phyloP scores from a whole-genome alignment of 306 rosid species.

The Ormosia emarginata region DNA sequence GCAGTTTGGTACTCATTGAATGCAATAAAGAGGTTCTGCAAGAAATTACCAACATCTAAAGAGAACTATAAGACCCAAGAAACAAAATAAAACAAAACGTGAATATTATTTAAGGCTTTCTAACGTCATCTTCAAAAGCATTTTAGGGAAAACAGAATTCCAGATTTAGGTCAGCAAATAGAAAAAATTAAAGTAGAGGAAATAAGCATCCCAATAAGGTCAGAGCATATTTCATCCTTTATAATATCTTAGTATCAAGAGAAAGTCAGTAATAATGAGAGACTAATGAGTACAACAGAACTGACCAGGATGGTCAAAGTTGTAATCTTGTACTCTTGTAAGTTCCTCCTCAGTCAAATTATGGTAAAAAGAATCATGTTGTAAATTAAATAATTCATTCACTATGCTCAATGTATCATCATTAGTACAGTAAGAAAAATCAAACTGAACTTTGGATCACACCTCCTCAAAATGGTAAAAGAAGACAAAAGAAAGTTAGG shows the following conservation, averaged over 20 bases:
- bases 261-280: neutral
- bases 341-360: conserved; percentile 74
- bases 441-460: conserved; percentile 7
- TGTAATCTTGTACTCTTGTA: conserved; percentile 81
- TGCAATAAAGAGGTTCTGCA: neutral
- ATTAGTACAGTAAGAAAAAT: conserved; percentile 11
- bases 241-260: conserved; percentile 2
- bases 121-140: neutral
- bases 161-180: neutral
- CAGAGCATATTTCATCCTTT: neutral
- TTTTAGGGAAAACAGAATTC: neutral
- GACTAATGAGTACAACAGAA: conserved; percentile 16
- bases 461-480: neutral
- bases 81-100: neutral
- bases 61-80: neutral
- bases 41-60: neutral
- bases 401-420: neutral
- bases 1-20: neutral
- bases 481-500: neutral
- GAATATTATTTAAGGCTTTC: neutral
- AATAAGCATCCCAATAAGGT: neutral
- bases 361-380: conserved; percentile 96
- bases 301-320: conserved; percentile 98
- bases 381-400: neutral
- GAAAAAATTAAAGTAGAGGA: neutral